phyloP scores from a whole-genome alignment of 108 stramenopile genomes.

The Cyclotella baltica region DNA sequence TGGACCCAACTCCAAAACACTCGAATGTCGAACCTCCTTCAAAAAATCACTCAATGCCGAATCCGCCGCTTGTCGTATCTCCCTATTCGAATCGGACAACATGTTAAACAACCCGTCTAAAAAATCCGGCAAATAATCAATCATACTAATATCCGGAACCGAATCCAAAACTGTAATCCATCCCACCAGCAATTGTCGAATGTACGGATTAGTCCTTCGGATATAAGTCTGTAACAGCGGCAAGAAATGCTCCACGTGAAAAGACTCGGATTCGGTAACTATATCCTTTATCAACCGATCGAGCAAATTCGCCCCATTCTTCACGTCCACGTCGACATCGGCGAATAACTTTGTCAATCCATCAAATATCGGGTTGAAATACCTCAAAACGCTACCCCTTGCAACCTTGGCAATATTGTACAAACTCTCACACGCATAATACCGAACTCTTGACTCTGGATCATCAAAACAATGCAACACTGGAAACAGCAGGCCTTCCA shows the following conservation, averaged over 20 bases:
- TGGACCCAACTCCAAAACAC: conserved; percentile 94
- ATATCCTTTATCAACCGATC: conserved; percentile 97
- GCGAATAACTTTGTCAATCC: conserved; percentile 96
- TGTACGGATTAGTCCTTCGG: conserved; percentile 94
- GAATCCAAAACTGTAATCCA: conserved; percentile 98
- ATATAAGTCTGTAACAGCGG: conserved; percentile 97
- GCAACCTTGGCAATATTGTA: conserved; percentile 99
- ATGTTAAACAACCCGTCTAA: conserved; percentile 97
- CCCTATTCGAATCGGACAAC: conserved; percentile 95
- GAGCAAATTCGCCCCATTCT: conserved; percentile 96
- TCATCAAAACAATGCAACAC: conserved; percentile 99
- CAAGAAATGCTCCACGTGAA: conserved; percentile 95
- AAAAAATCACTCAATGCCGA: conserved; percentile 87
- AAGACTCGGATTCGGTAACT: conserved; percentile 92
- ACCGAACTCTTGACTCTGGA: conserved; percentile 95
- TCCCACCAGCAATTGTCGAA: conserved; percentile 96
- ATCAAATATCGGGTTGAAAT: conserved; percentile 97
- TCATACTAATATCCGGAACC: conserved; percentile 96
- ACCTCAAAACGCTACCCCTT: conserved; percentile 79
- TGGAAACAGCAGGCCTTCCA: conserved; percentile 92
- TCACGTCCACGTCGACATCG: conserved; percentile 98
- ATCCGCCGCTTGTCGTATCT: conserved; percentile 94
- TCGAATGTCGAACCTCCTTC: conserved; percentile 89
- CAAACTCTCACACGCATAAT: conserved; percentile 97
- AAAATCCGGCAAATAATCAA: conserved; percentile 96